Evolutionary conservation across 169 alveolate genomes (phyloP).

Genomic region (Plasmodium inui): DNA sequence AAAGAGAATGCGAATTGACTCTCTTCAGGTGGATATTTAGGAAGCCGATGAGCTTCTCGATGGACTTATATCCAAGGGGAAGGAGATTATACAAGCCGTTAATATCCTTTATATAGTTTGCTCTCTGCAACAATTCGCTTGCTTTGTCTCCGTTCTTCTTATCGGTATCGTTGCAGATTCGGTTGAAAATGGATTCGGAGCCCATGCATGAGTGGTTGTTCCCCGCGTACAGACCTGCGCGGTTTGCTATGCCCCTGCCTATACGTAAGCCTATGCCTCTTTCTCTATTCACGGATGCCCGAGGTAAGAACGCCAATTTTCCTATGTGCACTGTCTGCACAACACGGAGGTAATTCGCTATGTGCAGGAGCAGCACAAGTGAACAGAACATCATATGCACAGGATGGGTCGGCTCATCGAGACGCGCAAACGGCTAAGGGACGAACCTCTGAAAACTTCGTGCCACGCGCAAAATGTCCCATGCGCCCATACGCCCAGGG

Average conservation of each 20-base stretch:
- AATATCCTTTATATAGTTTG: constrained; percentile 44
- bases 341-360: constrained; percentile 1
- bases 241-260: background rate
- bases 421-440: background rate
- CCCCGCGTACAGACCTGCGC: background rate
- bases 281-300: no score
- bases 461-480: background rate
- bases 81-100: constrained; percentile 42
- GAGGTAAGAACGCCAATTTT: background rate
- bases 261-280: background rate
- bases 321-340: background rate
- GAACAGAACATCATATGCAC: background rate
- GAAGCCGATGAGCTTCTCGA: constrained; percentile 25
- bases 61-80: constrained; percentile 44
- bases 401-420: background rate
- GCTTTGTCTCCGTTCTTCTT: constrained; percentile 61
- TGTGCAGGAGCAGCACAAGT: background rate
- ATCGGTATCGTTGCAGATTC: constrained; percentile 25
- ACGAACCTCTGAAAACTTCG: background rate
- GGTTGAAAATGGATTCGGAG: constrained; percentile 29
- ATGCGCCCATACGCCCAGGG: background rate
- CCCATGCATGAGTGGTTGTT: constrained; percentile 38
- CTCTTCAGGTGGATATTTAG: constrained; percentile 24
- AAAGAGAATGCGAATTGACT: constrained; percentile 34
- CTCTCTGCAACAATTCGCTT: constrained; percentile 46